These are phyloP conservation scores for Begonia masoniana DNA, from an alignment of 306 rosid species.

Conservation along the genomic window DNA sequence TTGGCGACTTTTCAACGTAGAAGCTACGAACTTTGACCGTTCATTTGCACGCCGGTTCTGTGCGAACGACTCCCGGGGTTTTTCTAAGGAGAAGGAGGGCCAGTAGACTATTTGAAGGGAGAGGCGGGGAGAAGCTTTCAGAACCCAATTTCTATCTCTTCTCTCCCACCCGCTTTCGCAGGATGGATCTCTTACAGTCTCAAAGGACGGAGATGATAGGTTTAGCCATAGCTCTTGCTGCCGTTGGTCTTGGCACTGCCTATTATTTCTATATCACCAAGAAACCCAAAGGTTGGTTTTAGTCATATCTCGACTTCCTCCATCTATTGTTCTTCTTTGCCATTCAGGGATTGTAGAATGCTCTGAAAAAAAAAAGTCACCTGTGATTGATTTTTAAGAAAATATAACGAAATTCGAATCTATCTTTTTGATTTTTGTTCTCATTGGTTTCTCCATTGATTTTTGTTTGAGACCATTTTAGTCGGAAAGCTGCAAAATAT, in stretches of 20 bases:
- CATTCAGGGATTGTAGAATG: neutral
- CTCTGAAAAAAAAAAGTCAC: neutral
- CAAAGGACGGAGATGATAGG: constrained; percentile 38
- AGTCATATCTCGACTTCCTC: neutral
- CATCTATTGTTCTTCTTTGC: neutral
- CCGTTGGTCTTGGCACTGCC: constrained; percentile 41
- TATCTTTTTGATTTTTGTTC: no score
- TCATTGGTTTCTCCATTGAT: no score
- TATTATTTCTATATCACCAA: constrained; percentile 46
- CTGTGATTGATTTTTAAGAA: neutral
- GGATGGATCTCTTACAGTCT: constrained; percentile 22
- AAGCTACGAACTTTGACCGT: no score
- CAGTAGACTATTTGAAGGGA: no score
- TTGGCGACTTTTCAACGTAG: no score
- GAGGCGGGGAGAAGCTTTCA: neutral
- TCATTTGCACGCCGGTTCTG: no score
- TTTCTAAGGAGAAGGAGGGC: no score
- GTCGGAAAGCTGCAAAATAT: no score
- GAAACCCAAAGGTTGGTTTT: constrained; percentile 32
- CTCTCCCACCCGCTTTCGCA: neutral
- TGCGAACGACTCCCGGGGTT: no score
- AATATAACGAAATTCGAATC: neutral
- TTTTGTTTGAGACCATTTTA: no score
- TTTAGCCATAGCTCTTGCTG: constrained; percentile 34
- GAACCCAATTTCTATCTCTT: neutral